These are phyloP conservation scores for Conoideocrella luteorostrata DNA, from an alignment of 2,329 filamentous ascomycete genomes.

Conservation along the genomic window DNA sequence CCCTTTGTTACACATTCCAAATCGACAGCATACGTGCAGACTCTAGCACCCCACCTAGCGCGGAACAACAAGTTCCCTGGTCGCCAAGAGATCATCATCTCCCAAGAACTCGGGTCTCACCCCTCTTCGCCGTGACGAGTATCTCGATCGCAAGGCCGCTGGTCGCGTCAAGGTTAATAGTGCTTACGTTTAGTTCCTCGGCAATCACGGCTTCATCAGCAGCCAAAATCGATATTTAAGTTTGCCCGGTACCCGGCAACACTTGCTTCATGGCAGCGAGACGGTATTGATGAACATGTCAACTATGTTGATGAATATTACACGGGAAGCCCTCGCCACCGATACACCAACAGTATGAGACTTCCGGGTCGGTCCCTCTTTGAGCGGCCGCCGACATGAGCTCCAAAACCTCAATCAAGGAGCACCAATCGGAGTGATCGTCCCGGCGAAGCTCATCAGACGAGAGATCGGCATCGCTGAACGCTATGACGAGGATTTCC, in stretches of 20 bases:
- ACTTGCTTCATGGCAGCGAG: background rate
- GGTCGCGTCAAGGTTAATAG: conserved; percentile 94
- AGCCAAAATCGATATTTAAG: conserved; percentile 8
- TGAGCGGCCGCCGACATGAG: conserved; percentile 3
- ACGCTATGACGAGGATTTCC: no score
- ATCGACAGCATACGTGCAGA: no score
- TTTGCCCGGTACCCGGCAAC: conserved; percentile 9
- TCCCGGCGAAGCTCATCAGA: conserved; percentile 19
- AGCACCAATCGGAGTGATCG: conserved; percentile 15
- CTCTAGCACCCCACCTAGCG: no score
- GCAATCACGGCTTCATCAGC: conserved; percentile 66
- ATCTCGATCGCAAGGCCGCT: conserved; percentile 88
- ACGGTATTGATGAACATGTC: background rate
- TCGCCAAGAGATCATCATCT: conserved; percentile 99
- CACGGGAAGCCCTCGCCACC: background rate
- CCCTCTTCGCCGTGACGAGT: conserved; percentile 94
- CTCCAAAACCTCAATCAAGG: conserved; percentile 12
- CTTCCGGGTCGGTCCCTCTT: background rate
- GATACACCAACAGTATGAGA: background rate
- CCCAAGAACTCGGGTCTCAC: conserved; percentile 99
- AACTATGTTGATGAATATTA: background rate
- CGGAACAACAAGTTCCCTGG: conserved; percentile 99
- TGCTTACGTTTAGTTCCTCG: conserved; percentile 99
- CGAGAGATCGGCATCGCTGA: conserved; percentile 11
- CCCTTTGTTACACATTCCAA: no score